These are phyloP conservation scores for Syzygium grande DNA, from an alignment of 345 rosid genomes.

Conservation along the genomic window DNA sequence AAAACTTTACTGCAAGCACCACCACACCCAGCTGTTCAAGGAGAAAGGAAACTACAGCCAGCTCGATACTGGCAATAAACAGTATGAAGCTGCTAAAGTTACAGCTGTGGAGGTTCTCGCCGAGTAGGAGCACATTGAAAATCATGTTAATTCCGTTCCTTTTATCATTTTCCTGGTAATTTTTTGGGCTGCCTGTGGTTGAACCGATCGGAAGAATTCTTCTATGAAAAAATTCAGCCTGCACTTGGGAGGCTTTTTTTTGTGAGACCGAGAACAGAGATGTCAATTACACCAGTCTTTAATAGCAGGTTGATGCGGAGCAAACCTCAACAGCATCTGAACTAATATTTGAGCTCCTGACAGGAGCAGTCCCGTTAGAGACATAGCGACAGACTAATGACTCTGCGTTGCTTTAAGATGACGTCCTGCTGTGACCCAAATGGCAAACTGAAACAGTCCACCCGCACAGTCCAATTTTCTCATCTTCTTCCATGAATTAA, in stretches of 20 bases:
- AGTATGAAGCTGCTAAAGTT: background rate
- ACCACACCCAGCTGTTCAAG: slow-evolving; percentile 55
- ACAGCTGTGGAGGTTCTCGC: slow-evolving; percentile 21
- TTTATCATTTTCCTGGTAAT: background rate
- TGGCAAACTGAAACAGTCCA: background rate
- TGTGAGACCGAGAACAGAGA: background rate
- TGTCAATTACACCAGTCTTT: background rate
- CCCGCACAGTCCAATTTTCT: background rate
- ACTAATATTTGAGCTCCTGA: background rate
- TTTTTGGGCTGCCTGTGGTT: background rate
- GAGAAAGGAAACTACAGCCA: slow-evolving; percentile 65
- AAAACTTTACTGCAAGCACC: slow-evolving; percentile 65
- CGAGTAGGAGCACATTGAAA: background rate
- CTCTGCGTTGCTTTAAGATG: background rate
- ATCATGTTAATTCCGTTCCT: background rate
- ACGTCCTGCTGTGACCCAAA: background rate
- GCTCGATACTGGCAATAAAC: slow-evolving; percentile 33
- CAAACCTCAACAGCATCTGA: background rate
- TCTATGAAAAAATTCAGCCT: background rate
- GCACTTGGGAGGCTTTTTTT: background rate
- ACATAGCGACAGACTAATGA: background rate
- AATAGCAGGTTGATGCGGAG: background rate
- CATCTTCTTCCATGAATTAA: background rate
- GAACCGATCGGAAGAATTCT: background rate
- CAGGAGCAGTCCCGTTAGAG: background rate